Evolutionary conservation across 306 rosid genomes (phyloP).

Genomic region (Spatholobus suberectus): DNA sequence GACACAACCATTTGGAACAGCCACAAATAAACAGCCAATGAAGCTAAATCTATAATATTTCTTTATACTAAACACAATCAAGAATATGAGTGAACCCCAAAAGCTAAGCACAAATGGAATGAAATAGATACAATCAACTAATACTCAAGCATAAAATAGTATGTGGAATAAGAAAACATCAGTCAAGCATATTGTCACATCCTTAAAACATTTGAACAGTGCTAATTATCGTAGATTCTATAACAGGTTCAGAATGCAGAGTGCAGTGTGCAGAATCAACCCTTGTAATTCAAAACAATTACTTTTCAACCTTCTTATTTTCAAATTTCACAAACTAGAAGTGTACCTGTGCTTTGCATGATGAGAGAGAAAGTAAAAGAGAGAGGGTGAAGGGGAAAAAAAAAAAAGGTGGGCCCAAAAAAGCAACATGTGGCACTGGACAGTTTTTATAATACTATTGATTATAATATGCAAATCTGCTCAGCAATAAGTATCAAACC

Average conservation of each 20-base stretch:
- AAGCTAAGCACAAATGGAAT: constrained; percentile 22
- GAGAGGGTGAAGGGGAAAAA: too few relatives aligned
- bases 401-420: too few relatives aligned
- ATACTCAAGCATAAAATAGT: constrained; percentile 14
- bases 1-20: not conserved
- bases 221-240: not conserved
- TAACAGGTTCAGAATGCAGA: not conserved
- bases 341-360: too few relatives aligned
- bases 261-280: not conserved
- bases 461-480: constrained; percentile 2
- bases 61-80: not conserved
- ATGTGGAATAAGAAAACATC: constrained; percentile 5
- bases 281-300: not conserved
- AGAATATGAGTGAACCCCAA: not conserved
- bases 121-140: constrained; percentile 15
- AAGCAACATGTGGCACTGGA: too few relatives aligned
- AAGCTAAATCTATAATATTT: not conserved
- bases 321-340: not conserved
- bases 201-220: not conserved
- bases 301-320: not conserved
- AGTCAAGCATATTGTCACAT: not conserved
- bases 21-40: constrained; percentile 22
- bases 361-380: too few relatives aligned
- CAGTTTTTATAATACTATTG: too few relatives aligned
- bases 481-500: not conserved